phyloP scores from a whole-genome alignment of 495 filamentous ascomycete species.

The Penicillium arizonense region DNA sequence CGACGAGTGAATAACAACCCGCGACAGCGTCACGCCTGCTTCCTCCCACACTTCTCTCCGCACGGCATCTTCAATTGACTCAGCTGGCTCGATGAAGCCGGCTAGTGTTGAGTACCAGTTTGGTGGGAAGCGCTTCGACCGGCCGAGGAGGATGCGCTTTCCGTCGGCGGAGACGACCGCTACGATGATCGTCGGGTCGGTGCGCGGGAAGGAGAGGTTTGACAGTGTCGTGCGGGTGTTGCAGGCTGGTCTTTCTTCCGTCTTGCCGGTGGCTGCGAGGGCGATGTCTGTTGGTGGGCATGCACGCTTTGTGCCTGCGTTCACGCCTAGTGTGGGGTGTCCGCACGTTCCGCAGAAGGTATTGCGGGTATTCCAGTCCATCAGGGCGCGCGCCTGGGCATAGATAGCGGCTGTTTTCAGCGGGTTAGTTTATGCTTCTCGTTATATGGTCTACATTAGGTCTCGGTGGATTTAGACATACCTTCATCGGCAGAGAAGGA shows the following conservation, averaged over 20 bases:
- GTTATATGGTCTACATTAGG: background rate
- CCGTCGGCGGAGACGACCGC: constrained; percentile 77
- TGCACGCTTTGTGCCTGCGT: constrained; percentile 86
- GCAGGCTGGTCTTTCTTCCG: constrained; percentile 62
- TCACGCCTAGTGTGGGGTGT: constrained; percentile 75
- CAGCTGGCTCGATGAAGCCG: constrained; percentile 92
- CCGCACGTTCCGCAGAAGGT: constrained; percentile 90
- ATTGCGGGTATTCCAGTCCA: constrained; percentile 95
- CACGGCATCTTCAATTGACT: constrained; percentile 93
- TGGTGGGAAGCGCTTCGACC: constrained; percentile 77
- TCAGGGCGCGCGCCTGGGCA: constrained; percentile 82
- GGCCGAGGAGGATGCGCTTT: constrained; percentile 76
- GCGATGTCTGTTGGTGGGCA: constrained; percentile 79
- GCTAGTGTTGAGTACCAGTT: constrained; percentile 89
- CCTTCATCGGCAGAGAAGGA: constrained; percentile 59
- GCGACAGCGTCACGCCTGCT: constrained; percentile 76
- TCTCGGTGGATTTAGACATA: constrained; percentile 22
- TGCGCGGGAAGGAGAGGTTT: constrained; percentile 89
- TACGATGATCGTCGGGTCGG: constrained; percentile 94
- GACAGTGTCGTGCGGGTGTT: constrained; percentile 63
- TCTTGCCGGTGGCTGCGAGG: constrained; percentile 28
- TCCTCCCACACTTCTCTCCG: constrained; percentile 97
- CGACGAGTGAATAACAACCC: constrained; percentile 88
- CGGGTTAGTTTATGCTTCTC: constrained; percentile 9
- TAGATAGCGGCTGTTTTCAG: constrained; percentile 71